Conservation (phyloP, 768 basidiomycete genomes). For the Tulasnella sp. region DNA sequence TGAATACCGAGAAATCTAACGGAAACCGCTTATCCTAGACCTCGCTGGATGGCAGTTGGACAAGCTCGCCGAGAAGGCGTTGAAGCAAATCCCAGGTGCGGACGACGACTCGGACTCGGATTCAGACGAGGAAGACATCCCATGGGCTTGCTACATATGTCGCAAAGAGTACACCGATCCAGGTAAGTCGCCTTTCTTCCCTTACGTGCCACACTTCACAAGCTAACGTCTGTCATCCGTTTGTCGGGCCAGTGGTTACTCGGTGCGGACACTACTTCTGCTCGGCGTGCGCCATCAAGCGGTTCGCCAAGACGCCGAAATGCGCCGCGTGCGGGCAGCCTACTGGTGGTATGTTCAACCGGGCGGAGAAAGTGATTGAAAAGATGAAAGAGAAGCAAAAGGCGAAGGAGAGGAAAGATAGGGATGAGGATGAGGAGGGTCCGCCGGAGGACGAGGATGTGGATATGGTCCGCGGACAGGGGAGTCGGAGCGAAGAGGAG, state of each 20-base stretch:
- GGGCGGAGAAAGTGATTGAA: constrained; percentile 83
- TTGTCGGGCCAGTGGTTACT: constrained; percentile 53
- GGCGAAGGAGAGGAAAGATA: constrained; percentile 36
- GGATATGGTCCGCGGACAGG: constrained; percentile 20
- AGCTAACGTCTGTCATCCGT: neutral
- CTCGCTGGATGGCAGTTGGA: constrained; percentile 99
- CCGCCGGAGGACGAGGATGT: constrained; percentile 25
- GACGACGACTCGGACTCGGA: constrained; percentile 46
- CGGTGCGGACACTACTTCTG: constrained; percentile 97
- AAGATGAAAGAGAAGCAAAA: constrained; percentile 68
- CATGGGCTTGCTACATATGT: constrained; percentile 97
- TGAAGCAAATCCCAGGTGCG: constrained; percentile 45
- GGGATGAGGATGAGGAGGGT: constrained; percentile 34
- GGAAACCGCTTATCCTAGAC: constrained; percentile 37
- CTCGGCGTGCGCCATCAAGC: constrained; percentile 87
- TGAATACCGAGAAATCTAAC: neutral
- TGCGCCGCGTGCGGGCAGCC: constrained; percentile 89
- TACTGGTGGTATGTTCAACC: constrained; percentile 94
- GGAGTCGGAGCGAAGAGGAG: constrained; percentile 29
- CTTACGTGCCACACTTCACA: neutral
- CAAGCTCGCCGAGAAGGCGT: constrained; percentile 72
- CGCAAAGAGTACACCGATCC: constrained; percentile 91
- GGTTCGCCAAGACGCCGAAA: constrained; percentile 88
- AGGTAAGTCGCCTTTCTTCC: neutral
- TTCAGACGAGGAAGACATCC: constrained; percentile 76